Conservation (phyloP, 164 flowering plant species). For the Aristolochia contorta region DNA sequence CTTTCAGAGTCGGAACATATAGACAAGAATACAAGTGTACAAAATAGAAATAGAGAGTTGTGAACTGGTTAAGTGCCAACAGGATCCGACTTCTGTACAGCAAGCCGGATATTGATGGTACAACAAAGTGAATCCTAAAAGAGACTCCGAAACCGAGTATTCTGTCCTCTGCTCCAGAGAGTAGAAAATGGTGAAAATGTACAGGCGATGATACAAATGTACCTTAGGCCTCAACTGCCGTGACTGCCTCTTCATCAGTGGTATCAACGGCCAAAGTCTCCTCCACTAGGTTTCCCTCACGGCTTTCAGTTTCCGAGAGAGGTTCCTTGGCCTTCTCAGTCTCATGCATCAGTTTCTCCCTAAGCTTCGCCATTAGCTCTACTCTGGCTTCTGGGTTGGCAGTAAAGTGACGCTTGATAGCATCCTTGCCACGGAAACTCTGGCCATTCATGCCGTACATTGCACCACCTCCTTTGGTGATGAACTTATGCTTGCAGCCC, state of each 20-base stretch:
- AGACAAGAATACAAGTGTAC: no score
- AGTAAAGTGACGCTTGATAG: constrained; percentile 37
- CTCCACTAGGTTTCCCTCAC: constrained; percentile 18
- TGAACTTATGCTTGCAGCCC: constrained; percentile 51
- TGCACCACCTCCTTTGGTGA: constrained; percentile 39
- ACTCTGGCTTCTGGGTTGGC: constrained; percentile 34
- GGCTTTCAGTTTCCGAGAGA: constrained; percentile 9
- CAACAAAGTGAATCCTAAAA: no score
- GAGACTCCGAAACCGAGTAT: no score
- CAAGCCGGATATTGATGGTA: no score
- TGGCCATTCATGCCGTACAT: constrained; percentile 29
- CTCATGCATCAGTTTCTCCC: constrained; percentile 43
- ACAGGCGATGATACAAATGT: background rate
- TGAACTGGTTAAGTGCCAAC: no score
- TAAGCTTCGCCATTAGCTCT: constrained; percentile 46
- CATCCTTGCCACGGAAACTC: constrained; percentile 57
- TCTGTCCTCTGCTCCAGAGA: no score
- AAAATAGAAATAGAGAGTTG: no score
- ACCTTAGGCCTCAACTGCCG: constrained; percentile 44
- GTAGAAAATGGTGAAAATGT: no score
- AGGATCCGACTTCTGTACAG: no score
- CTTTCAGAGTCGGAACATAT: no score
- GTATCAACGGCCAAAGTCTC: constrained; percentile 28
- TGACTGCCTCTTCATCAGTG: constrained; percentile 40
- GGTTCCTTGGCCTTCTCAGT: constrained; percentile 15